A percentile compares a stretch with the other conserved stretches of the same genome.
phyloP scores from a whole-genome alignment of 768 basidiomycete species.

The Rhizopogon vulgaris region DNA sequence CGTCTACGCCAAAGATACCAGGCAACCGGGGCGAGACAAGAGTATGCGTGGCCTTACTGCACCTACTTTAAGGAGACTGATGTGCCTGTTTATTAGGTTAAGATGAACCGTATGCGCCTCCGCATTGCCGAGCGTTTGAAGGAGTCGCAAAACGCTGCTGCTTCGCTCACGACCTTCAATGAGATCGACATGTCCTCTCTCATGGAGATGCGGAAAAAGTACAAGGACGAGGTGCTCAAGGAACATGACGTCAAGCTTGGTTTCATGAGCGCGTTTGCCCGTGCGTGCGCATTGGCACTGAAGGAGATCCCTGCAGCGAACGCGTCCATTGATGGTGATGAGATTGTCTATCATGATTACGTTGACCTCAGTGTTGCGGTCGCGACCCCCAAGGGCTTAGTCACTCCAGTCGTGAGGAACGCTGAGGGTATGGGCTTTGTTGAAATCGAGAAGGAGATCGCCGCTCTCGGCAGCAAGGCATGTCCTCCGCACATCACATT shows the following conservation, averaged over 20 bases:
- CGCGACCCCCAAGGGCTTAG: slow-evolving; percentile 94
- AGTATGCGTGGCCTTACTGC: slow-evolving; percentile 34
- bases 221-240: slow-evolving; percentile 90
- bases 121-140: slow-evolving; percentile 97
- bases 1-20: slow-evolving; percentile 28
- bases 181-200: slow-evolving; percentile 99
- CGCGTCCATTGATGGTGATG: slow-evolving; percentile 89
- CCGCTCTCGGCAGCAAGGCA: slow-evolving; percentile 84
- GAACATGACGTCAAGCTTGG: slow-evolving; percentile 94
- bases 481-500: slow-evolving; percentile 6
- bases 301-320: slow-evolving; percentile 93
- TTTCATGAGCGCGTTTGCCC: slow-evolving; percentile 96
- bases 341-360: slow-evolving; percentile 88
- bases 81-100: slow-evolving; percentile 48
- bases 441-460: slow-evolving; percentile 91
- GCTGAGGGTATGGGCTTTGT: slow-evolving; percentile 82
- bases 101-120: slow-evolving; percentile 98
- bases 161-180: slow-evolving; percentile 97
- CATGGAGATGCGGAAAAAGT: slow-evolving; percentile 87
- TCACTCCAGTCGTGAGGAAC: slow-evolving; percentile 93
- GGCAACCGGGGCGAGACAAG: slow-evolving; percentile 82
- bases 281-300: slow-evolving; percentile 76
- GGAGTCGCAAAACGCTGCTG: slow-evolving; percentile 95
- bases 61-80: neutral
- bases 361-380: slow-evolving; percentile 96